Percentiles rank a stretch among this genome's conserved stretches.
These are phyloP conservation scores for Cladosporium sp. DNA, from an alignment of 2,329 filamentous ascomycete species.

Conservation along the genomic window DNA sequence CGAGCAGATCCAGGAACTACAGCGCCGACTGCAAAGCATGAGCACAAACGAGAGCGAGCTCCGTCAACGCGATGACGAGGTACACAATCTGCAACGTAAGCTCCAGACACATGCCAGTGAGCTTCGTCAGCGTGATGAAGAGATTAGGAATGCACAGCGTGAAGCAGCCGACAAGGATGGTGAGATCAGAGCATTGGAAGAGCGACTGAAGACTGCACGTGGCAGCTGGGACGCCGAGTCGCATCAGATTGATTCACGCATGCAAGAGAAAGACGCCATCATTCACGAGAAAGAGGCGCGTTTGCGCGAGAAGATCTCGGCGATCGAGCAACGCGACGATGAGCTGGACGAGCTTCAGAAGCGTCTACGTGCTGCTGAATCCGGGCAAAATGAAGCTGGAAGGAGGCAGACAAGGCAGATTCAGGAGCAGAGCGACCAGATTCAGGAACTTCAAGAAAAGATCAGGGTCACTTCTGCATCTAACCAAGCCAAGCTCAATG, in stretches of 20 bases:
- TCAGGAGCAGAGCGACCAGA: conserved; percentile 47
- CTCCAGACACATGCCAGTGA: conserved; percentile 29
- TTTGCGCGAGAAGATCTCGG: conserved; percentile 71
- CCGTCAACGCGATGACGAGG: conserved; percentile 23
- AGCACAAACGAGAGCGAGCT: background rate
- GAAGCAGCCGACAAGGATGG: conserved; percentile 40
- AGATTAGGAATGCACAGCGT: conserved; percentile 63
- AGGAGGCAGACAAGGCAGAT: conserved; percentile 57
- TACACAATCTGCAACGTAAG: conserved; percentile 24
- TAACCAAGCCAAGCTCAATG: conserved; percentile 44
- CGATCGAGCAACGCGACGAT: conserved; percentile 73
- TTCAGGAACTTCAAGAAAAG: conserved; percentile 52
- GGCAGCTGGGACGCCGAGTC: conserved; percentile 42
- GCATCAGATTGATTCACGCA: conserved; percentile 38
- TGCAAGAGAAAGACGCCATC: conserved; percentile 39
- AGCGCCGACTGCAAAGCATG: conserved; percentile 33
- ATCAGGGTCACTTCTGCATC: conserved; percentile 43
- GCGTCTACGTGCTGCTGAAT: conserved; percentile 31
- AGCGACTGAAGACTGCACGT: conserved; percentile 39
- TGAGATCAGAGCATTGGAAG: conserved; percentile 39
- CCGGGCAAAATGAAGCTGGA: conserved; percentile 29
- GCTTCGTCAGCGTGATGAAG: conserved; percentile 35
- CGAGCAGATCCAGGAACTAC: conserved; percentile 34
- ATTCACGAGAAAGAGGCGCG: conserved; percentile 75
- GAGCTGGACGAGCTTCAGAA: conserved; percentile 53